phyloP scores from a whole-genome alignment of 768 basidiomycete genomes.

The Mycena vitilis region DNA sequence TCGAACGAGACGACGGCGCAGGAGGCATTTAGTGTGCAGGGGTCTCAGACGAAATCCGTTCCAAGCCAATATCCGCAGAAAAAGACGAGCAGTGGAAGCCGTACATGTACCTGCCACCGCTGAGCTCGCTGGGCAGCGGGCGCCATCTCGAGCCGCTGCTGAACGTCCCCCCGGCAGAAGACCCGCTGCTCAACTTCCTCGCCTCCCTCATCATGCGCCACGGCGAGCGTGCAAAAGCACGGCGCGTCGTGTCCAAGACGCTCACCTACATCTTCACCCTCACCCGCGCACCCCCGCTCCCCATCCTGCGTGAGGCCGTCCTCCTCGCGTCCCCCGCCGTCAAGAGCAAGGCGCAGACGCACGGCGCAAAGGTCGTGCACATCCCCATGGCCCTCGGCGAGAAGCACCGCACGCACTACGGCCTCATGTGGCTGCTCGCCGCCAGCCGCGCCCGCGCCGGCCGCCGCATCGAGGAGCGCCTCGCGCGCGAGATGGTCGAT shows the following conservation, averaged over 20 bases:
- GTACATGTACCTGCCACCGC: slow-evolving; percentile 24
- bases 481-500: slow-evolving; percentile 83
- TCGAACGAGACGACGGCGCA: slow-evolving; percentile 6
- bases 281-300: slow-evolving; percentile 83
- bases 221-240: slow-evolving; percentile 74
- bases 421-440: slow-evolving; percentile 77
- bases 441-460: slow-evolving; percentile 69
- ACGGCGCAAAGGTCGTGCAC: slow-evolving; percentile 71
- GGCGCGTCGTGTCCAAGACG: slow-evolving; percentile 66
- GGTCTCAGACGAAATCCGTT: slow-evolving; percentile 6
- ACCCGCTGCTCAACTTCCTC: slow-evolving; percentile 79
- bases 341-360: slow-evolving; percentile 65
- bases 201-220: slow-evolving; percentile 70
- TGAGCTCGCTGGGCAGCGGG: slow-evolving; percentile 19
- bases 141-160: slow-evolving; percentile 42
- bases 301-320: slow-evolving; percentile 82
- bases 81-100: slow-evolving; percentile 1
- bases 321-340: slow-evolving; percentile 77
- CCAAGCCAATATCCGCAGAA: not conserved
- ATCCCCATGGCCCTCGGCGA: slow-evolving; percentile 82
- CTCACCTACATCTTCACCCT: slow-evolving; percentile 79
- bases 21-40: slow-evolving; percentile 36
- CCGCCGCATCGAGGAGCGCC: slow-evolving; percentile 69
- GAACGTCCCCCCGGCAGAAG: slow-evolving; percentile 78
- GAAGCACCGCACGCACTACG: slow-evolving; percentile 79